These are phyloP conservation scores for Xylaria intraflava DNA, from an alignment of 495 filamentous ascomycete species.

Conservation along the genomic window DNA sequence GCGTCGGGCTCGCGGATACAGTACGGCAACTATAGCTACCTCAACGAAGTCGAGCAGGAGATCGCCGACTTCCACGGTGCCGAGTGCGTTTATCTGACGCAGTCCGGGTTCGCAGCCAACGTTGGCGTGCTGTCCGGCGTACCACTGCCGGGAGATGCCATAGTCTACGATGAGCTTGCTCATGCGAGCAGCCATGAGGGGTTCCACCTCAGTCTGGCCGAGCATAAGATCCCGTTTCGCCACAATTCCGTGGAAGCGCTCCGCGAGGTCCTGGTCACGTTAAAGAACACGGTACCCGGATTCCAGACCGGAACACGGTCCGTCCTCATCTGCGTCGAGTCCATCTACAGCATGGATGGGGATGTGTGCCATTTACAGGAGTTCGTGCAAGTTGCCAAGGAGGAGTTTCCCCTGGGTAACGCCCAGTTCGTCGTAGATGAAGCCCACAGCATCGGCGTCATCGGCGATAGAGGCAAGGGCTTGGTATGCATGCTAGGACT, in stretches of 20 bases:
- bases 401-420: slow-evolving; percentile 44
- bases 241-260: too few species aligned
- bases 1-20: slow-evolving; percentile 34
- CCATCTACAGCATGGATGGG: slow-evolving; percentile 66
- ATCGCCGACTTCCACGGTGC: slow-evolving; percentile 53
- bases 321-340: slow-evolving; percentile 51
- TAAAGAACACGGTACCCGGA: too few species aligned
- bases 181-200: slow-evolving; percentile 58
- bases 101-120: slow-evolving; percentile 59
- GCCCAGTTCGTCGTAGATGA: slow-evolving; percentile 59
- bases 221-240: too few species aligned
- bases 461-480: slow-evolving; percentile 50
- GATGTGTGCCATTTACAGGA: slow-evolving; percentile 53
- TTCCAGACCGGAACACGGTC: slow-evolving; percentile 30
- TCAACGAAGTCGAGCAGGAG: slow-evolving; percentile 47
- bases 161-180: slow-evolving; percentile 55
- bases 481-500: slow-evolving; percentile 53
- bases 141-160: slow-evolving; percentile 51
- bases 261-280: too few species aligned
- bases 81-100: slow-evolving; percentile 45
- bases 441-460: slow-evolving; percentile 56
- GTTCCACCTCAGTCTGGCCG: too few species aligned
- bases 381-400: slow-evolving; percentile 47
- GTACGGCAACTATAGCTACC: slow-evolving; percentile 52
- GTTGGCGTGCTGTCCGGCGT: slow-evolving; percentile 46